Conservation (phyloP, 192 early-diverging fungal genomes). For the Polychytrium aggregatum region DNA sequence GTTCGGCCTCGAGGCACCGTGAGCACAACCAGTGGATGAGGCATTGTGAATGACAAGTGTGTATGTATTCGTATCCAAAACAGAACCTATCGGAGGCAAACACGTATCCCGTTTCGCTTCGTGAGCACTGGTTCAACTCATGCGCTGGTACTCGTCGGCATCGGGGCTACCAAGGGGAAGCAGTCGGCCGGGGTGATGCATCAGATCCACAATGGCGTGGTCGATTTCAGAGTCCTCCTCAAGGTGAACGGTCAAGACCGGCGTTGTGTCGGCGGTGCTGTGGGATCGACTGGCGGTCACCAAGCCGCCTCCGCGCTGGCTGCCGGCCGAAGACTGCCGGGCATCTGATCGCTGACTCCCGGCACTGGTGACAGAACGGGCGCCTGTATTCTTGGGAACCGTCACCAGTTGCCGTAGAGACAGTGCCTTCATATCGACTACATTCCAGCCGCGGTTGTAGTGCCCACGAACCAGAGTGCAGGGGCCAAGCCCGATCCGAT, state of each 20-base stretch:
- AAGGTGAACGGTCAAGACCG: neutral
- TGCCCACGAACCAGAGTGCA: constrained; percentile 34
- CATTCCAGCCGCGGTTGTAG: constrained; percentile 40
- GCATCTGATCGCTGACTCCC: neutral
- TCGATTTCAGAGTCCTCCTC: constrained; percentile 20
- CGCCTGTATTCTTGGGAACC: neutral
- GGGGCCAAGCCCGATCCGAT: constrained; percentile 27
- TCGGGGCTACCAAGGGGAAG: constrained; percentile 19
- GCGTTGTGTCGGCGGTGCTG: too few relatives aligned
- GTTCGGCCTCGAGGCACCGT: too few relatives aligned
- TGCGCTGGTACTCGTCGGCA: constrained; percentile 17
- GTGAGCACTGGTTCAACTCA: too few relatives aligned
- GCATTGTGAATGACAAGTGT: too few relatives aligned
- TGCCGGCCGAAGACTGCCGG: too few relatives aligned
- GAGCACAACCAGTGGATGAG: too few relatives aligned
- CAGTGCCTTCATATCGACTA: constrained; percentile 21
- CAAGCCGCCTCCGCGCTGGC: too few relatives aligned
- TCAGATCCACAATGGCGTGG: constrained; percentile 36
- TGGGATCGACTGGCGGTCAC: too few relatives aligned
- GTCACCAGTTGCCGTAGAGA: constrained; percentile 6
- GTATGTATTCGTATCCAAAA: too few relatives aligned
- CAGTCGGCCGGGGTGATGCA: constrained; percentile 37
- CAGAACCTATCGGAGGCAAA: too few relatives aligned
- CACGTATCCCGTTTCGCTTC: too few relatives aligned
- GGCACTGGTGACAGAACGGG: neutral